These are phyloP conservation scores for Scutellaria minor DNA, from an alignment of 257 asterid genomes.

Conservation along the genomic window DNA sequence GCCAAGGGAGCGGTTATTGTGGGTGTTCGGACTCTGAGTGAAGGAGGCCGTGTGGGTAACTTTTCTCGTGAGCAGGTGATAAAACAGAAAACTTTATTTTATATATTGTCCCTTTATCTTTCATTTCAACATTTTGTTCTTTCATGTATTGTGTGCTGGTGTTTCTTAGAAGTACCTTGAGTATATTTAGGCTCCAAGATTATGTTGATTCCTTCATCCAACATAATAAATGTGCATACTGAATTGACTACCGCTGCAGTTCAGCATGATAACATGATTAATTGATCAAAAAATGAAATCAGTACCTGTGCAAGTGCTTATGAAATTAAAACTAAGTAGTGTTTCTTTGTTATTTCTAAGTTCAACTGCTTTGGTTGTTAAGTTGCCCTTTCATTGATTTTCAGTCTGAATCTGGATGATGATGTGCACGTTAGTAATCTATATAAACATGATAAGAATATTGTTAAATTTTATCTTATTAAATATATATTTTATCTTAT, in stretches of 20 bases:
- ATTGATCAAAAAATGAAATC: constrained; percentile 17
- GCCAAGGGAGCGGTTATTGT: constrained; percentile 91
- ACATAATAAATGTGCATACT: neutral
- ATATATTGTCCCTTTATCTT: constrained; percentile 13
- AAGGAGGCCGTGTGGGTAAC: constrained; percentile 97
- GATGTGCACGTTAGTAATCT: constrained; percentile 9
- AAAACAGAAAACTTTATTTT: constrained; percentile 14
- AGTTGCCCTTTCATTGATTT: constrained; percentile 16
- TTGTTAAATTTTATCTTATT: neutral
- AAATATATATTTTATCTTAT: no score
- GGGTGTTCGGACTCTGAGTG: constrained; percentile 98
- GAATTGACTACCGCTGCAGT: neutral
- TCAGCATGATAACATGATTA: constrained; percentile 3
- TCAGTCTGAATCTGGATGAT: neutral
- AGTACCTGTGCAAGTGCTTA: constrained; percentile 11
- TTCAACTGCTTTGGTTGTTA: constrained; percentile 23
- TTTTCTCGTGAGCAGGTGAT: constrained; percentile 97
- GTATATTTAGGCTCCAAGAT: neutral
- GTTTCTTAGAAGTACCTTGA: constrained; percentile 6
- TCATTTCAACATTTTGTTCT: neutral
- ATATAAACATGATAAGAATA: constrained; percentile 4
- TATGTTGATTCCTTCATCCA: constrained; percentile 15
- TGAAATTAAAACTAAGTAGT: neutral
- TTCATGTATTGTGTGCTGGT: neutral
- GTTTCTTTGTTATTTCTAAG: neutral